phyloP scores from a whole-genome alignment of 2,329 filamentous ascomycete genomes.

The Lasiodiplodia citricola region DNA sequence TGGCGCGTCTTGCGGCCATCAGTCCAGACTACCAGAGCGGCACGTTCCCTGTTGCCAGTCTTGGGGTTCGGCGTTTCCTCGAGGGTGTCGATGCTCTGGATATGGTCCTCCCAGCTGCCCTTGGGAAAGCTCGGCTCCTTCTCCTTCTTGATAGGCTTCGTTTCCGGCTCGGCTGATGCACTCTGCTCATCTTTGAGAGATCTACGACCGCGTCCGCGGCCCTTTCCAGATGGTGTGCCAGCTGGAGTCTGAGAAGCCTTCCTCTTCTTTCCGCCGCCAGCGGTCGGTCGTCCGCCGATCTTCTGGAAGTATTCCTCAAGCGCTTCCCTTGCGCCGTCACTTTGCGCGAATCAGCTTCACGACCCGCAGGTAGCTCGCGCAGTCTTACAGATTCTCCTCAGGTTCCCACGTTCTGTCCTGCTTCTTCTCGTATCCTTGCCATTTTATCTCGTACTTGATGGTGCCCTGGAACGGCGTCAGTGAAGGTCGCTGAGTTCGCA shows the following conservation, averaged over 20 bases:
- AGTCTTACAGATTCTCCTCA: slow-evolving; percentile 69
- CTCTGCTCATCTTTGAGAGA: slow-evolving; percentile 31
- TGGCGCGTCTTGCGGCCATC: slow-evolving; percentile 77
- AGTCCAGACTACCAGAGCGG: slow-evolving; percentile 76
- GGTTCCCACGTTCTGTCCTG: slow-evolving; percentile 80
- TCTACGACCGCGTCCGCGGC: slow-evolving; percentile 32
- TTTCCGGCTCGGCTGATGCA: slow-evolving; percentile 35
- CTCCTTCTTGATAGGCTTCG: slow-evolving; percentile 36
- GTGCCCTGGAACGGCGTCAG: slow-evolving; percentile 47
- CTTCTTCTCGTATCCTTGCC: slow-evolving; percentile 76
- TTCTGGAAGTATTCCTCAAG: slow-evolving; percentile 67
- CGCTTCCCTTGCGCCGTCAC: slow-evolving; percentile 54
- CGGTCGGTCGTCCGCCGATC: slow-evolving; percentile 67
- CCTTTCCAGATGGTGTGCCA: slow-evolving; percentile 9
- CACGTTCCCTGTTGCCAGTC: slow-evolving; percentile 57
- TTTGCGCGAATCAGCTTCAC: slow-evolving; percentile 26
- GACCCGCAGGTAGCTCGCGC: background rate
- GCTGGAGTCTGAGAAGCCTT: slow-evolving; percentile 9
- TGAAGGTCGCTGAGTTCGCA: slow-evolving; percentile 23
- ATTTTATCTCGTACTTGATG: slow-evolving; percentile 74
- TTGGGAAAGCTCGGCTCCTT: slow-evolving; percentile 69
- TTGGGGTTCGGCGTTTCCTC: slow-evolving; percentile 60
- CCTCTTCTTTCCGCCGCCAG: slow-evolving; percentile 59
- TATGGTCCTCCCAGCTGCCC: slow-evolving; percentile 78
- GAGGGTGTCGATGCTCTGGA: slow-evolving; percentile 73